phyloP scores from a whole-genome alignment of 306 rosid genomes.

The Lupinus albus region DNA sequence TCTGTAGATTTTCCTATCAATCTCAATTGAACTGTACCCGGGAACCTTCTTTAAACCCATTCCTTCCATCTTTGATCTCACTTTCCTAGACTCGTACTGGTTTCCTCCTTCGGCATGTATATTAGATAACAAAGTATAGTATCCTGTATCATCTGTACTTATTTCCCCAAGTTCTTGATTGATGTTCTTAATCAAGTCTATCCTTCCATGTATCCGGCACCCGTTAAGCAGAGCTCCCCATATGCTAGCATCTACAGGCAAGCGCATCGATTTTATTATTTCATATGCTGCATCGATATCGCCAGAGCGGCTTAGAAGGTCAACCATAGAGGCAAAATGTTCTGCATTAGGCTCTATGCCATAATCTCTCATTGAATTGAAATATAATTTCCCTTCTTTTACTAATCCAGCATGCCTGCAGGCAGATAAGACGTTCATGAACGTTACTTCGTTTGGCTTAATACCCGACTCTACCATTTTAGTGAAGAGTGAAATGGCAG shows the following conservation, averaged over 20 bases:
- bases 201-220: constrained; percentile 73
- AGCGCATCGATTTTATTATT: constrained; percentile 60
- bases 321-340: constrained; percentile 74
- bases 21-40: constrained; percentile 76
- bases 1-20: constrained; percentile 63
- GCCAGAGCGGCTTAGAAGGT: constrained; percentile 89
- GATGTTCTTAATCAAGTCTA: constrained; percentile 64
- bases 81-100: constrained; percentile 75
- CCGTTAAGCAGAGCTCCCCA: constrained; percentile 91
- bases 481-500: constrained; percentile 60
- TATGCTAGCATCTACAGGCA: constrained; percentile 67
- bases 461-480: constrained; percentile 62
- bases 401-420: constrained; percentile 89
- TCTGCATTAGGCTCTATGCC: constrained; percentile 63
- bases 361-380: constrained; percentile 60
- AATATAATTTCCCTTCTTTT: constrained; percentile 65
- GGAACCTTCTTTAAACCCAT: constrained; percentile 82
- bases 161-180: constrained; percentile 52
- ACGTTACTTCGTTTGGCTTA: constrained; percentile 75
- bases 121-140: constrained; percentile 83
- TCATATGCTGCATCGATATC: constrained; percentile 70
- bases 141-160: constrained; percentile 76
- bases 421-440: constrained; percentile 86
- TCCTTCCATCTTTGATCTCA: constrained; percentile 72
- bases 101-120: constrained; percentile 85